Conservation (phyloP, 2,329 filamentous ascomycete genomes). For the Alternaria solani region DNA sequence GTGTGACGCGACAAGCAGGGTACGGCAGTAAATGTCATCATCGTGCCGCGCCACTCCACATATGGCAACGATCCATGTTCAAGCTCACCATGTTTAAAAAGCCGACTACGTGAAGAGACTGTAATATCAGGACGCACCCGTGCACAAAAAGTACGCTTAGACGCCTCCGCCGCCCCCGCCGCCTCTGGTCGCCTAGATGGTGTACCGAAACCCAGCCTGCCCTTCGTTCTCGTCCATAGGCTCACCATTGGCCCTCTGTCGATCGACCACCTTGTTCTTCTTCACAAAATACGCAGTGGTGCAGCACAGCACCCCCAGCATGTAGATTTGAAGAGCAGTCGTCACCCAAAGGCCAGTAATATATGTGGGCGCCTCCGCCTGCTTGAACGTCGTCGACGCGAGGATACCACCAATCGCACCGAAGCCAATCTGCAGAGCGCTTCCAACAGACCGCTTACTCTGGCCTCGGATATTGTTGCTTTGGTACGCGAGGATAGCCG, state of each 20-base stretch:
- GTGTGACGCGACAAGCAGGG: conserved; percentile 7
- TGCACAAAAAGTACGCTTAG: background rate
- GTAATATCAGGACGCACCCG: background rate
- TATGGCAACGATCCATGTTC: background rate
- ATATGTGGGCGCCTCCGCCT: conserved; percentile 34
- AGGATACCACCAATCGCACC: conserved; percentile 38
- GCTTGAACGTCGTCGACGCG: conserved; percentile 31
- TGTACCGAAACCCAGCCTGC: conserved; percentile 32
- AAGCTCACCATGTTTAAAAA: background rate
- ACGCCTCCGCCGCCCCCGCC: background rate
- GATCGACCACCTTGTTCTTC: conserved; percentile 25
- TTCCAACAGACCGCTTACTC: conserved; percentile 31
- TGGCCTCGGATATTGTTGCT: conserved; percentile 37
- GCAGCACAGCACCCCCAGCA: conserved; percentile 18
- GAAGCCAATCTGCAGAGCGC: conserved; percentile 34
- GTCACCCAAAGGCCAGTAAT: conserved; percentile 31
- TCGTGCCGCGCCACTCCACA: background rate
- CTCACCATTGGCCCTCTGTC: conserved; percentile 22
- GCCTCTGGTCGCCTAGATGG: background rate
- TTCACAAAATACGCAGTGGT: conserved; percentile 24
- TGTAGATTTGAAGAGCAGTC: conserved; percentile 30
- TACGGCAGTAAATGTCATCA: conserved; percentile 3
- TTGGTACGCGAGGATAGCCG: conserved; percentile 37
- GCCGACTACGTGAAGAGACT: background rate
- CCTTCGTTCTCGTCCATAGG: conserved; percentile 26